Base-by-base conservation (phyloP, 2,329 filamentous ascomycete species). In the Biscogniauxia marginata region DNA sequence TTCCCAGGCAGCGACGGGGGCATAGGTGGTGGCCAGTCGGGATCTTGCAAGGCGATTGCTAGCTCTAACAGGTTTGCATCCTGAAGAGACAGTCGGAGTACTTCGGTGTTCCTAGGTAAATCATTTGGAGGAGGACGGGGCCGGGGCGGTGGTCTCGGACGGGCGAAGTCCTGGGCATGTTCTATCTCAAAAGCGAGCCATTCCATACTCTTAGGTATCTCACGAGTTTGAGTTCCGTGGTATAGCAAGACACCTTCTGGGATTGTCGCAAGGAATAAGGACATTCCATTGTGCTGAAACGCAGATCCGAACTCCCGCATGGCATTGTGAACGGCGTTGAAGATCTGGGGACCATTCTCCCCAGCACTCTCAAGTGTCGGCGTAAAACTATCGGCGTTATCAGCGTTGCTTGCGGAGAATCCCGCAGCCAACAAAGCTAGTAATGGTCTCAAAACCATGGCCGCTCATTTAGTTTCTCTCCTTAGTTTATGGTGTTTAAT, bases 151-250 rank as follows among this genome's bases (percentile, higher is more conserved):
- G 45, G 45, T 20, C 51, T 48, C 46, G 49, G 52, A 18, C 70
- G 69, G 1, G 87, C 85, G 71, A 92, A 91, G 2, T 77, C 67
- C 61, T 88, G 77, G 0, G 88, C 86, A 70, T 92, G 89, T 64
- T 92, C 88, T 3, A 87, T 80, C 68, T 92, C 89, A 65, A 91
- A 92, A 0, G 89, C 89, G 1, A 92, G 75, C 88, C 89, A 91
- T 64, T 91, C 85, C 3, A 78, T 80, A 0, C 77, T 80, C 2
- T 72, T 70, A 0, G 89, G 78, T 0, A 77, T 74, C 1, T 79
- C 70, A 0, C 74, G 62, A 0, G 65, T 69, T 7, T 62, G 62
- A 0, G 78, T 79, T 11, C 89, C 89, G 66, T 92, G 89, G 64
- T 91, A 90, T 8, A 91, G 70, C 34, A 86, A 73, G 0, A 84